A percentile compares a stretch with the other conserved stretches of the same genome.
Conservation (phyloP, 1,139 yeast species). For the Candida tetrigidarum region DNA sequence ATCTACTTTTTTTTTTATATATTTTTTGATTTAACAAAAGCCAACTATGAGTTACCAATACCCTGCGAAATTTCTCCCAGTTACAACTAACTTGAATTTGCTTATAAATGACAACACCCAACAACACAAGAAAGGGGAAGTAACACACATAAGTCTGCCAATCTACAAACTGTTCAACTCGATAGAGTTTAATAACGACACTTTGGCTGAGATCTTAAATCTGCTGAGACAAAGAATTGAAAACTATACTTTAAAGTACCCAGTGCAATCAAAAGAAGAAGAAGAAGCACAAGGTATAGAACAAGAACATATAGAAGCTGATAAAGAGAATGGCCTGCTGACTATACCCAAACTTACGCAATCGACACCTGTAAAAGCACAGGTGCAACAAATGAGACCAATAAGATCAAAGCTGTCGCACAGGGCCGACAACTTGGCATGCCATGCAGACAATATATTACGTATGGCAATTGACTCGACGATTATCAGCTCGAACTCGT, state of each 20-base stretch:
- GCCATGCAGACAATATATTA: slow-evolving; percentile 52
- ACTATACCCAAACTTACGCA: slow-evolving; percentile 1
- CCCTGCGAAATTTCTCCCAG: slow-evolving; percentile 25
- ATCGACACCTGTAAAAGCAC: slow-evolving; percentile 11
- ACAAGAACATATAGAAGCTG: background rate
- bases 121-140: slow-evolving; percentile 3
- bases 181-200: slow-evolving; percentile 23
- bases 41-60: slow-evolving; percentile 12
- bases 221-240: slow-evolving; percentile 25
- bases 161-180: slow-evolving; percentile 10
- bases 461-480: slow-evolving; percentile 55
- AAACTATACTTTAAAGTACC: slow-evolving; percentile 22
- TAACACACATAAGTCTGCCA: slow-evolving; percentile 3
- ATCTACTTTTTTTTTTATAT: background rate
- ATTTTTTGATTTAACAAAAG: background rate
- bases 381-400: background rate
- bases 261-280: background rate
- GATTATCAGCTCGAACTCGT: slow-evolving; percentile 45
- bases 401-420: background rate
- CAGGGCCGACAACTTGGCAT: slow-evolving; percentile 42
- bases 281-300: slow-evolving; percentile 1
- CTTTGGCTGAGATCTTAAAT: slow-evolving; percentile 32
- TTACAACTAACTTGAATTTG: slow-evolving; percentile 28
- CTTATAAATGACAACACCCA: slow-evolving; percentile 19
- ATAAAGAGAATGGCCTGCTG: background rate